phyloP scores from a whole-genome alignment of 2,329 filamentous ascomycete species.

The Fusarium dlaminii region DNA sequence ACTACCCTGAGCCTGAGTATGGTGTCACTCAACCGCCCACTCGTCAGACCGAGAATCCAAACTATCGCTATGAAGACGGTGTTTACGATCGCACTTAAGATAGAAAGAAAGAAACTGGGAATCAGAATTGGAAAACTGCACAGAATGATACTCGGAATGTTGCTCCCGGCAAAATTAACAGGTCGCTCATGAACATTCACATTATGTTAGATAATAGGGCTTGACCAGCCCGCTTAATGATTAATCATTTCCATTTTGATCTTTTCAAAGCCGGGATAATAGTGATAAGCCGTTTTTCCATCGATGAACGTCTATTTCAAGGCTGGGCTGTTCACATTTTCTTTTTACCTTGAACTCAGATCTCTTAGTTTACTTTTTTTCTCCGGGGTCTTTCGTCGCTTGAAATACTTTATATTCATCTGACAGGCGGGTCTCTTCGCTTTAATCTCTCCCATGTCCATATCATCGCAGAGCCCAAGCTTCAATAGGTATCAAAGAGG shows the following conservation, averaged over 20 bases:
- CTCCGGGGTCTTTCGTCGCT: not conserved
- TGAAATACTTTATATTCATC: not conserved
- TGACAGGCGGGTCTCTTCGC: not conserved
- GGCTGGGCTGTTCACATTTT: not conserved
- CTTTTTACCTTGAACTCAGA: not conserved
- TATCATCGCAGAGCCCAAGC: not conserved
- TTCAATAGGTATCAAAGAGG: not conserved
- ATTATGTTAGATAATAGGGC: conserved; percentile 17
- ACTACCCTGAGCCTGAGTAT: conserved; percentile 40
- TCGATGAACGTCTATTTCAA: no score
- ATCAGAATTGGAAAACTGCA: not conserved
- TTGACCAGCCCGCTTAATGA: conserved; percentile 25
- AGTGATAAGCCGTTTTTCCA: not conserved
- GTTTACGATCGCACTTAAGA: conserved; percentile 46
- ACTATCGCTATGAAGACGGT: conserved; percentile 52
- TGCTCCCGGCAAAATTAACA: conserved; percentile 10
- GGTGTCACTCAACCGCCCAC: conserved; percentile 18
- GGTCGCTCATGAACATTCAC: conserved; percentile 11
- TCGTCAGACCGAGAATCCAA: conserved; percentile 16
- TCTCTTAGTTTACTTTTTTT: not conserved
- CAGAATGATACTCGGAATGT: conserved; percentile 28
- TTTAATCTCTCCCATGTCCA: not conserved
- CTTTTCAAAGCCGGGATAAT: not conserved
- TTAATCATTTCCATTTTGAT: conserved; percentile 17
- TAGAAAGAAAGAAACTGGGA: not conserved